Base-by-base conservation (phyloP, 805 yeast species). In the Wickerhamiella parazyma region DNA sequence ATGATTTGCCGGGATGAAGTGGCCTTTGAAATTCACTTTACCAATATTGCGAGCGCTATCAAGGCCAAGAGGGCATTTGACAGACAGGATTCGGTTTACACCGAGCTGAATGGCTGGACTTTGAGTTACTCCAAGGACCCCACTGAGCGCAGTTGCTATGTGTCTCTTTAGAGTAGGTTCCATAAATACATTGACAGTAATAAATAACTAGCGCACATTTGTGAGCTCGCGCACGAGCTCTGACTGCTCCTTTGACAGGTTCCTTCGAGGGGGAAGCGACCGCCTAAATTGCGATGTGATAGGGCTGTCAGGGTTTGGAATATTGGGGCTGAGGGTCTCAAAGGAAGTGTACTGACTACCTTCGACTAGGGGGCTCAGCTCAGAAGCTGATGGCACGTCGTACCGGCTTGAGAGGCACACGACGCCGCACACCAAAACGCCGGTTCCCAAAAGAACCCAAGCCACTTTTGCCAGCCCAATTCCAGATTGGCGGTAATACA, bases 371-470 rank as follows among this genome's bases (percentile, higher is more conserved):
- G 41, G 42, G 22, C 41, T 17, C 16, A 26, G 41, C 19, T 47
- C 49, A 24, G 38, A 29, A 20, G 34, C 7, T 8, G 39, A 10
- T 2, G 25, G 33, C 5, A 11, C 17, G 3, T 40, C 43, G 16
- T 40, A 40, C n/a, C 43, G 33, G n/a, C 33, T n/a, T 11, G 36
- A 28, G 3, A 40, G 37, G 16, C 43, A 40, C 26, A 76, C 68
- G 3, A 83, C 94, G 1, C 94, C 94, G 1, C 53, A 11, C 3
- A 71, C 51, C 6, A 71, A 63, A 5, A 68, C 42, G 2, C 50
- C 20, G 1, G 74, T 69, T 18, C 75, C 71, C 16, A 78, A 56
- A 0, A 75, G 75, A 10, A 74, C 69, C 38, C 67, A 66, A 2
- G 62, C 33, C 2, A 68, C 61, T 42, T 63, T 67, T 19, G 48